These are phyloP conservation scores for Salix exigua DNA, from an alignment of 345 rosid species.

Conservation along the genomic window DNA sequence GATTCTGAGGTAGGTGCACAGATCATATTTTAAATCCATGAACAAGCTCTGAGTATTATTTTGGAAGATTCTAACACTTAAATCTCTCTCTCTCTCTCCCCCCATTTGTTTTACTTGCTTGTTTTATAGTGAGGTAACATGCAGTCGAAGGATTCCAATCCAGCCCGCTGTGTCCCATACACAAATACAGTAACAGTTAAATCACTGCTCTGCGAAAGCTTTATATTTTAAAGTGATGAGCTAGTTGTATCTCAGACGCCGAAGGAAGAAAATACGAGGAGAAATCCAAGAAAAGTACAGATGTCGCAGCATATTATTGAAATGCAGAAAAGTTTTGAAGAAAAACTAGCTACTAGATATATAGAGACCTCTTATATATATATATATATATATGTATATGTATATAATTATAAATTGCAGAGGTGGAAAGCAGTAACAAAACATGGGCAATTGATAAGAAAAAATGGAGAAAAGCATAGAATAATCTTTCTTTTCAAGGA, in stretches of 20 bases:
- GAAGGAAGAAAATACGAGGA: not conserved
- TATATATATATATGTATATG: no score
- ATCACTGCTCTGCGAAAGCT: not conserved
- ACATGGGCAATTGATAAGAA: not conserved
- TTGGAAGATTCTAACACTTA: constrained; percentile 21
- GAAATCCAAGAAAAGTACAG: not conserved
- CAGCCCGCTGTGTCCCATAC: not conserved
- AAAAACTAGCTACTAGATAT: not conserved
- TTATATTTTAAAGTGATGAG: not conserved
- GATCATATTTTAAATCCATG: not conserved
- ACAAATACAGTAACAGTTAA: not conserved
- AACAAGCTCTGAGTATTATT: not conserved
- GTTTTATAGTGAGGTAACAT: constrained; percentile 16
- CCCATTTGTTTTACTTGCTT: constrained; percentile 16
- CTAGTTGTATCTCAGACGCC: not conserved
- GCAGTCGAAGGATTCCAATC: constrained; percentile 20
- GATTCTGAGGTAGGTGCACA: not conserved
- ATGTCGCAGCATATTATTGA: not conserved
- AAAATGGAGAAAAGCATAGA: not conserved
- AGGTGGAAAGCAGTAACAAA: not conserved
- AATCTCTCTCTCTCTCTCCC: not conserved
- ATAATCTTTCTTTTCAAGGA: not conserved
- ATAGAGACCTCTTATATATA: not conserved
- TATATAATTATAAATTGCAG: not conserved
- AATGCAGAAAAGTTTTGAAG: not conserved